phyloP scores from a whole-genome alignment of 2,329 filamentous ascomycete genomes.

The Albophoma yamanashiensis region DNA sequence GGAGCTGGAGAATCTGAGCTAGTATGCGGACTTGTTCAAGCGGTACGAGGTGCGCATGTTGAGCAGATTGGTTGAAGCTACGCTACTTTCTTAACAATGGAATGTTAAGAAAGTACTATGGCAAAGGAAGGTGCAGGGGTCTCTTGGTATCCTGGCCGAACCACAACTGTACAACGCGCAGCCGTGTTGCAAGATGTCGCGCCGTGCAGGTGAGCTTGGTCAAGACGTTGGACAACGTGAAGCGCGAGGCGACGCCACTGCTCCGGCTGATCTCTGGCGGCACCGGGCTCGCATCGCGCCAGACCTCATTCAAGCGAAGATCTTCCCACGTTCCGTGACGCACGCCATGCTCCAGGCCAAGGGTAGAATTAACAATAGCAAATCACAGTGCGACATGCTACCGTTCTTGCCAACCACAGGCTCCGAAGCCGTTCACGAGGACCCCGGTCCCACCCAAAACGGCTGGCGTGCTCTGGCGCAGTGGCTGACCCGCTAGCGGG shows the following conservation, averaged over 20 bases:
- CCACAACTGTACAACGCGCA: too few relatives aligned
- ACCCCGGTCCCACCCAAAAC: background rate
- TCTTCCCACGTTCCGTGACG: background rate
- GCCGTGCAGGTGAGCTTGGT: background rate
- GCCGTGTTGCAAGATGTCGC: too few relatives aligned
- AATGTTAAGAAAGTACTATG: too few relatives aligned
- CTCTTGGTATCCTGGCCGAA: too few relatives aligned
- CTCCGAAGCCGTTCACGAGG: background rate
- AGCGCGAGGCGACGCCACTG: background rate
- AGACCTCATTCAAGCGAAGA: background rate
- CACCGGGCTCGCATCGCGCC: background rate
- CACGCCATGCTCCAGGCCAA: background rate
- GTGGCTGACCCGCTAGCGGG: background rate
- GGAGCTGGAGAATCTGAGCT: too few relatives aligned
- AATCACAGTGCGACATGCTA: background rate
- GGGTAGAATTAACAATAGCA: background rate
- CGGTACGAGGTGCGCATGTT: too few relatives aligned
- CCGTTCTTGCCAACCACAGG: background rate
- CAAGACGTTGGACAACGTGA: background rate
- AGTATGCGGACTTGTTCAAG: too few relatives aligned
- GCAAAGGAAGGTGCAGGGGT: too few relatives aligned
- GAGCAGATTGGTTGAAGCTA: too few relatives aligned
- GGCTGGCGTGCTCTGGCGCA: background rate
- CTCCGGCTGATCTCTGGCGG: background rate
- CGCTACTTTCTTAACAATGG: too few relatives aligned